Conservation (phyloP, 495 filamentous ascomycete genomes). For the Beverwykella pulmonaria region DNA sequence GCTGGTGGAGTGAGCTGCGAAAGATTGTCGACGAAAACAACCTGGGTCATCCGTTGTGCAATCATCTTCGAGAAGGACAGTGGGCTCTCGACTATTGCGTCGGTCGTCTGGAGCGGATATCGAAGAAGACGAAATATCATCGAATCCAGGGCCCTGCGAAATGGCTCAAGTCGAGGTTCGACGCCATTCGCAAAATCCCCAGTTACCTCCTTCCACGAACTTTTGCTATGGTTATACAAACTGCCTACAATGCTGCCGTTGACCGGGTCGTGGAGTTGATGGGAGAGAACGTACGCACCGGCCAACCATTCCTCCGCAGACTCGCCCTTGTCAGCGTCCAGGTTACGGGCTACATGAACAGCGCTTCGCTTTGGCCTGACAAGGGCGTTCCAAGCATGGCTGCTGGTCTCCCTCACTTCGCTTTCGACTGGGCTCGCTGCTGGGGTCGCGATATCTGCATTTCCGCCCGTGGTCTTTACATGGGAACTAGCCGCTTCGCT, state of each 20-base stretch:
- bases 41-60: slow-evolving; percentile 88
- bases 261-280: slow-evolving; percentile 78
- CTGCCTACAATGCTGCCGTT: slow-evolving; percentile 81
- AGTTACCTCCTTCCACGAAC: slow-evolving; percentile 90
- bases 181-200: slow-evolving; percentile 79
- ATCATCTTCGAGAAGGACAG: slow-evolving; percentile 86
- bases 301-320: slow-evolving; percentile 82
- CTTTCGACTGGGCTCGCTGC: slow-evolving; percentile 89
- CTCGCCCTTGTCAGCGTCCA: slow-evolving; percentile 89
- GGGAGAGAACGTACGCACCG: slow-evolving; percentile 70
- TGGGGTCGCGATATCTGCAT: slow-evolving; percentile 99
- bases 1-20: slow-evolving; percentile 95
- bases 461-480: slow-evolving; percentile 83
- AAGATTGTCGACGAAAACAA: slow-evolving; percentile 86
- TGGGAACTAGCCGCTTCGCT: slow-evolving; percentile 82
- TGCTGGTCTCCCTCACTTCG: slow-evolving; percentile 93
- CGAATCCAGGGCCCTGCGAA: slow-evolving; percentile 63
- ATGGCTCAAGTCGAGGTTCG: slow-evolving; percentile 84
- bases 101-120: slow-evolving; percentile 72
- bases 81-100: slow-evolving; percentile 95
- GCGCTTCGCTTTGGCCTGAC: slow-evolving; percentile 84
- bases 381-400: slow-evolving; percentile 84
- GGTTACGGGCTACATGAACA: slow-evolving; percentile 83
- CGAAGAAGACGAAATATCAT: slow-evolving; percentile 60
- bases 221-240: slow-evolving; percentile 85